These are phyloP conservation scores for Fraxinus pennsylvanica DNA, from an alignment of 257 asterid genomes.

Conservation along the genomic window DNA sequence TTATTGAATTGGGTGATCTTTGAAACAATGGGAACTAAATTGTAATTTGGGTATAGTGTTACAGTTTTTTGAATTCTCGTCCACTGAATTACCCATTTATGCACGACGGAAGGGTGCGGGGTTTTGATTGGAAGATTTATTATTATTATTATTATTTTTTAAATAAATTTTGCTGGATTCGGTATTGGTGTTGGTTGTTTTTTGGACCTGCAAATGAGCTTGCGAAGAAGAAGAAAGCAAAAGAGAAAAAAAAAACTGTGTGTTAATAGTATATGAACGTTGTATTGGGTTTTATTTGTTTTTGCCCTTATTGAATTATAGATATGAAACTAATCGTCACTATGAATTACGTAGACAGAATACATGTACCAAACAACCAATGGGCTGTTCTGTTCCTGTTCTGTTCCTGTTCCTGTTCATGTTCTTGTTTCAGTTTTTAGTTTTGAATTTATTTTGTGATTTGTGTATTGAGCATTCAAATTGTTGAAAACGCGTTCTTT, in stretches of 20 bases:
- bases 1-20: neutral
- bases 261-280: neutral
- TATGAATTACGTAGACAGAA: constrained; percentile 20
- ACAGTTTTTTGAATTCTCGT: neutral
- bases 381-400: too few relatives aligned
- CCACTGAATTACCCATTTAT: neutral
- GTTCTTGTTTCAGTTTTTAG: too few relatives aligned
- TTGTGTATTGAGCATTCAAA: too few relatives aligned
- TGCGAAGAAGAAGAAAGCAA: constrained; percentile 26
- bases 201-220: constrained; percentile 34
- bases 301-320: constrained; percentile 6
- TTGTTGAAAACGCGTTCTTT: too few relatives aligned
- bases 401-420: too few relatives aligned
- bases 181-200: neutral
- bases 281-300: constrained; percentile 6
- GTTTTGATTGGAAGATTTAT: neutral
- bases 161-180: neutral
- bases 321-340: constrained; percentile 30
- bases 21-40: neutral
- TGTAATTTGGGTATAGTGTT: neutral
- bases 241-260: neutral
- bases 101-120: neutral
- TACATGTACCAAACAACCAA: neutral
- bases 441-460: too few relatives aligned
- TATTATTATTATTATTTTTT: too few relatives aligned